phyloP scores from a whole-genome alignment of 805 yeast species.

The Pichia insulana region DNA sequence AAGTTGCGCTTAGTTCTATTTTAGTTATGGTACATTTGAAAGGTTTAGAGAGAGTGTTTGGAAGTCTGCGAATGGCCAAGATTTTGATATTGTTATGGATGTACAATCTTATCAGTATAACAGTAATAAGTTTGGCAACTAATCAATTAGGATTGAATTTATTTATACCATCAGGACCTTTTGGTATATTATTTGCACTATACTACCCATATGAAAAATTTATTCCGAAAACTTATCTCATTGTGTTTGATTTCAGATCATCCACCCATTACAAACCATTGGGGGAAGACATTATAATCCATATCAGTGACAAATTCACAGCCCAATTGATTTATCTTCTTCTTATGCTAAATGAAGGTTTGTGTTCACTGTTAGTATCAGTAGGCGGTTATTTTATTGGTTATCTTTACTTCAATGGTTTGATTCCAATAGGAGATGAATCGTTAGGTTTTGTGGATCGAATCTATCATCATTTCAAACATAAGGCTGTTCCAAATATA shows the following conservation, averaged over 20 bases:
- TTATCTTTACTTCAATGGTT: slow-evolving; percentile 32
- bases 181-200: slow-evolving; percentile 32
- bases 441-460: slow-evolving; percentile 16
- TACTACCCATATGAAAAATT: slow-evolving; percentile 32
- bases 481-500: too few relatives aligned
- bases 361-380: slow-evolving; percentile 31
- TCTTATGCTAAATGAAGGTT: slow-evolving; percentile 33
- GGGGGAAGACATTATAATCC: slow-evolving; percentile 22
- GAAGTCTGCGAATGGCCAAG: slow-evolving; percentile 45
- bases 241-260: slow-evolving; percentile 29
- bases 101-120: slow-evolving; percentile 37
- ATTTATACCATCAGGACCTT: slow-evolving; percentile 38
- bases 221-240: slow-evolving; percentile 34
- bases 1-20: slow-evolving; percentile 37
- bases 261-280: slow-evolving; percentile 18
- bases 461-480: slow-evolving; percentile 12
- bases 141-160: slow-evolving; percentile 30
- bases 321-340: slow-evolving; percentile 5
- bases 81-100: slow-evolving; percentile 34
- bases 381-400: slow-evolving; percentile 37
- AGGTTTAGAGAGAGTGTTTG: slow-evolving; percentile 48
- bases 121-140: slow-evolving; percentile 26
- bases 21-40: slow-evolving; percentile 44
- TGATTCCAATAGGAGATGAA: slow-evolving; percentile 35
- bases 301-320: slow-evolving; percentile 12